Percentiles rank a stretch among this genome's conserved stretches.
phyloP scores from a whole-genome alignment of 768 basidiomycete species.

The Leucocoprinus leucothites region DNA sequence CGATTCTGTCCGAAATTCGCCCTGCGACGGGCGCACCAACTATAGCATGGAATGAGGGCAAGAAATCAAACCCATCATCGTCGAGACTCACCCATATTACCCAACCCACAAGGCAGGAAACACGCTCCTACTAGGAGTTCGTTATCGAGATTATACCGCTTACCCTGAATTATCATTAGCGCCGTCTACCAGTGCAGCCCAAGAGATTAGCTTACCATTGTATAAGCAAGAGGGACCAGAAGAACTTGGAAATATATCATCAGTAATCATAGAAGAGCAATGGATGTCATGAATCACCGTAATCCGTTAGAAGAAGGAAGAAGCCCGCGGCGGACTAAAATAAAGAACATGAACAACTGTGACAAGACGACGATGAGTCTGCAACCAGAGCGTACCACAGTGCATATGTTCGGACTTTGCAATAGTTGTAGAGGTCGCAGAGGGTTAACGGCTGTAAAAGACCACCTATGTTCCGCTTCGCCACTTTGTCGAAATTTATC shows the following conservation, averaged over 20 bases:
- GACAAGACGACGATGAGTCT: not conserved
- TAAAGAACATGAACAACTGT: not conserved
- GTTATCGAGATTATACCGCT: slow-evolving; percentile 50
- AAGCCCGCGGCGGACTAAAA: slow-evolving; percentile 22
- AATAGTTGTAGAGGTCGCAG: slow-evolving; percentile 48
- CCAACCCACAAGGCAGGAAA: slow-evolving; percentile 56
- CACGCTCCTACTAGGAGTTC: slow-evolving; percentile 56
- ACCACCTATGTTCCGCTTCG: slow-evolving; percentile 16
- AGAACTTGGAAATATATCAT: slow-evolving; percentile 21
- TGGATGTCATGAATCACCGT: slow-evolving; percentile 17
- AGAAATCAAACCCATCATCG: not conserved
- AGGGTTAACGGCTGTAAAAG: slow-evolving; percentile 56
- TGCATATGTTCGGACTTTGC: slow-evolving; percentile 30
- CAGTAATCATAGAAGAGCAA: slow-evolving; percentile 36
- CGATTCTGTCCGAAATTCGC: slow-evolving; percentile 50
- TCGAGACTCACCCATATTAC: slow-evolving; percentile 48
- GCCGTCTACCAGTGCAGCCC: not conserved
- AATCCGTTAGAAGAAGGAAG: slow-evolving; percentile 44
- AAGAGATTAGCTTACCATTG: slow-evolving; percentile 28
- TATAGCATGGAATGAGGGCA: slow-evolving; percentile 18
- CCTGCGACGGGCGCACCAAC: slow-evolving; percentile 63
- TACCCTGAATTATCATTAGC: slow-evolving; percentile 39
- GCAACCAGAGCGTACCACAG: not conserved
- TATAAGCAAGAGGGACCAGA: not conserved
- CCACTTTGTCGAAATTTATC: slow-evolving; percentile 35